A percentile compares a stretch with the other conserved stretches of the same genome.
These are phyloP conservation scores for Protomyces gravidus DNA, from an alignment of 1,139 yeast genomes.

Conservation along the genomic window DNA sequence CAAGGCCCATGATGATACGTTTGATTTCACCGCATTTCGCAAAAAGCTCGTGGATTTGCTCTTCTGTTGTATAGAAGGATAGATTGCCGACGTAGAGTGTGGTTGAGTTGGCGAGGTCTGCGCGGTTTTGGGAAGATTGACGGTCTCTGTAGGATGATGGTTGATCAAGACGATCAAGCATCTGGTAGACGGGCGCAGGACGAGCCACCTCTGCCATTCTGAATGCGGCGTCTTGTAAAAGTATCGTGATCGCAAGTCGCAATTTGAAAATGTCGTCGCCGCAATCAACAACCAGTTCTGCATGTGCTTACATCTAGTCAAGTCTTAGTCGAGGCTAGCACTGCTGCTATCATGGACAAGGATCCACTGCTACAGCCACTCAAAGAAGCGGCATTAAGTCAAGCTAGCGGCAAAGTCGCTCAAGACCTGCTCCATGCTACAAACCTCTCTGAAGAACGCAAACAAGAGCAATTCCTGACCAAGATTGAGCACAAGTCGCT, in stretches of 20 bases:
- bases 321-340: not conserved
- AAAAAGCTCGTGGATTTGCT: constrained; percentile 81
- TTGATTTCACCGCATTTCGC: constrained; percentile 72
- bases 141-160: constrained; percentile 29
- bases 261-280: too few species aligned
- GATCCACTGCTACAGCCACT: constrained; percentile 7
- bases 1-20: constrained; percentile 87
- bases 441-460: constrained; percentile 18
- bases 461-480: constrained; percentile 6
- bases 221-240: too few species aligned
- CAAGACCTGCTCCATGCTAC: constrained; percentile 5
- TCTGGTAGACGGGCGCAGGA: not conserved
- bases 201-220: not conserved
- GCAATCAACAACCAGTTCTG: too few species aligned
- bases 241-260: too few species aligned
- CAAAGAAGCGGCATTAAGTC: not conserved
- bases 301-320: not conserved
- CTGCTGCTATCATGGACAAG: not conserved
- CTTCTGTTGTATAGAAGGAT: constrained; percentile 79
- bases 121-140: constrained; percentile 4
- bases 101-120: constrained; percentile 42
- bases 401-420: not conserved
- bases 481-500: constrained; percentile 27
- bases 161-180: constrained; percentile 23
- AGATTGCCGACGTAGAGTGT: constrained; percentile 86